Evolutionary conservation across 768 basidiomycete species (phyloP).

Genomic region (Coprinellus micaceus): DNA sequence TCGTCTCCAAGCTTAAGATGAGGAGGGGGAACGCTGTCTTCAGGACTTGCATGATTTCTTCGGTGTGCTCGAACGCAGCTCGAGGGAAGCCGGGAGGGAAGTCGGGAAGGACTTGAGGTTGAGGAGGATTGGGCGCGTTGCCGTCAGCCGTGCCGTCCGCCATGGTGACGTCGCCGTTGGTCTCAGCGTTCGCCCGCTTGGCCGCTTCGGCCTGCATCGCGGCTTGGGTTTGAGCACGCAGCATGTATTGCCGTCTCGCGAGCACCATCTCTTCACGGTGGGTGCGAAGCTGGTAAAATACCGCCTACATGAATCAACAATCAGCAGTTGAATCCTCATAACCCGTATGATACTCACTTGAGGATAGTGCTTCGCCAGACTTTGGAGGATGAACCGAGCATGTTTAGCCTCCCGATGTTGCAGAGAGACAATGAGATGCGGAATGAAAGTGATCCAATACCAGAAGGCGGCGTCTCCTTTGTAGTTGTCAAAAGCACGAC

Average conservation of each 20-base stretch:
- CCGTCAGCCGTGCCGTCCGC: slow-evolving; percentile 9
- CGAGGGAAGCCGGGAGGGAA: slow-evolving; percentile 33
- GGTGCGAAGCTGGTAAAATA: slow-evolving; percentile 94
- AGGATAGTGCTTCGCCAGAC: slow-evolving; percentile 87
- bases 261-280: slow-evolving; percentile 43
- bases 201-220: slow-evolving; percentile 22
- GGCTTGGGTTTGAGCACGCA: slow-evolving; percentile 29
- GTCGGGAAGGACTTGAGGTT: slow-evolving; percentile 2
- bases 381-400: slow-evolving; percentile 82
- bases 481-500: slow-evolving; percentile 86
- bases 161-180: slow-evolving; percentile 20
- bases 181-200: slow-evolving; percentile 25
- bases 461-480: slow-evolving; percentile 95
- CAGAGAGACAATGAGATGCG: slow-evolving; percentile 86
- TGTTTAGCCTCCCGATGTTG: slow-evolving; percentile 91
- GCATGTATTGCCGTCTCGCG: slow-evolving; percentile 37
- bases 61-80: slow-evolving; percentile 85
- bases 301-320: slow-evolving; percentile 50
- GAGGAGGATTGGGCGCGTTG: slow-evolving; percentile 6
- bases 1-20: slow-evolving; percentile 92
- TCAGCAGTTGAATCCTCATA: too few species aligned
- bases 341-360: slow-evolving; percentile 59
- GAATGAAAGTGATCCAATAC: slow-evolving; percentile 98
- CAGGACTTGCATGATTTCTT: slow-evolving; percentile 88
- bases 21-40: slow-evolving; percentile 96